Conservation (phyloP, 2,329 filamentous ascomycete genomes). For the Teratosphaeria zuluensis region DNA sequence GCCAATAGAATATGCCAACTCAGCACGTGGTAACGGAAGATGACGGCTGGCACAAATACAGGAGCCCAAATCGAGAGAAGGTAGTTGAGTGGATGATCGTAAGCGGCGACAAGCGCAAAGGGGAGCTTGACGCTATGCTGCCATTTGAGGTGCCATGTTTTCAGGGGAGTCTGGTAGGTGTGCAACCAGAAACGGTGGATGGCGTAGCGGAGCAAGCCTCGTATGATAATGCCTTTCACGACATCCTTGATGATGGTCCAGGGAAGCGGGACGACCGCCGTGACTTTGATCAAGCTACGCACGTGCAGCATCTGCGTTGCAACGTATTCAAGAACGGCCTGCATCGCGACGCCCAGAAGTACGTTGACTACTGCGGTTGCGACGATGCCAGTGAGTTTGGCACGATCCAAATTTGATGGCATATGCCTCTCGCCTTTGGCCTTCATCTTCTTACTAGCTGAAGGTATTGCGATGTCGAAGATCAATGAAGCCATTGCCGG, state of each 20-base stretch:
- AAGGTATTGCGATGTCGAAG: constrained; percentile 63
- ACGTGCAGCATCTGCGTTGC: constrained; percentile 44
- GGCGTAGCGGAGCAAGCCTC: constrained; percentile 60
- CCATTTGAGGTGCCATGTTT: constrained; percentile 41
- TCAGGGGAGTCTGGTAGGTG: constrained; percentile 23
- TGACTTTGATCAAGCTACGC: constrained; percentile 48
- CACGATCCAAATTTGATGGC: constrained; percentile 33
- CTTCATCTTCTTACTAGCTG: constrained; percentile 60
- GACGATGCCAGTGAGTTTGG: constrained; percentile 40
- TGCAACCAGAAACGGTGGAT: constrained; percentile 66
- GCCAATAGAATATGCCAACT: constrained; percentile 58
- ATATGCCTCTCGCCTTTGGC: constrained; percentile 48
- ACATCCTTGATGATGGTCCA: constrained; percentile 51
- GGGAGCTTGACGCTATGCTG: constrained; percentile 50
- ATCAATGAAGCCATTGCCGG: constrained; percentile 64
- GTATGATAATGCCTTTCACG: constrained; percentile 41
- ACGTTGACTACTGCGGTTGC: constrained; percentile 49
- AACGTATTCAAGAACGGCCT: constrained; percentile 46
- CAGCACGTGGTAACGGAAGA: constrained; percentile 62
- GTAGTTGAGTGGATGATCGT: constrained; percentile 59
- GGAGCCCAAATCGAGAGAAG: constrained; percentile 56
- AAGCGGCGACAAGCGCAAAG: constrained; percentile 53
- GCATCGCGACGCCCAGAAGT: constrained; percentile 42
- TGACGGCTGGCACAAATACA: constrained; percentile 53
- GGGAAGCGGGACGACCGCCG: constrained; percentile 51